phyloP scores from a whole-genome alignment of 208 protist genomes.

The Novymonas esmeraldas region DNA sequence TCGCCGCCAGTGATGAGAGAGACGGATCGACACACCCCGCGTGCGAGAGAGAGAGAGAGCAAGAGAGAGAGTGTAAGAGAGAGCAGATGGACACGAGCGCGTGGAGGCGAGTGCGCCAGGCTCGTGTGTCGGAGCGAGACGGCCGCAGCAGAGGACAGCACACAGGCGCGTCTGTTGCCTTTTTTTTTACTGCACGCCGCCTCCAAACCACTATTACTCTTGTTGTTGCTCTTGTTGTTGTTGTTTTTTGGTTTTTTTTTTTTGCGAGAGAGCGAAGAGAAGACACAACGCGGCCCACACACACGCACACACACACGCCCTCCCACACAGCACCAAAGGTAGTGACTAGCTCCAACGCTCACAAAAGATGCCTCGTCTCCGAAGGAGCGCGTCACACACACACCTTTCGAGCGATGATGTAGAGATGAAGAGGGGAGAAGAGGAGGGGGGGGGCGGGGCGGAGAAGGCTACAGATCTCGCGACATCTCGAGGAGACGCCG shows the following conservation, averaged over 20 bases:
- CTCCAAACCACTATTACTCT: no score
- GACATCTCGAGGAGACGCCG: slow-evolving; percentile 71
- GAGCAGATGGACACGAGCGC: no score
- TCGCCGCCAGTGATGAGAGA: no score
- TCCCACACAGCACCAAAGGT: not conserved
- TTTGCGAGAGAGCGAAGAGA: not conserved
- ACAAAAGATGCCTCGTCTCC: not conserved
- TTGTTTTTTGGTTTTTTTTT: no score
- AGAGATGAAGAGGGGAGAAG: not conserved
- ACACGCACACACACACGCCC: not conserved
- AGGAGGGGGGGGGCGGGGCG: not conserved
- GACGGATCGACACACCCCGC: no score
- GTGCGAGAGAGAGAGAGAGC: no score
- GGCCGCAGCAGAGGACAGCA: no score
- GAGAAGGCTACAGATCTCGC: slow-evolving; percentile 34
- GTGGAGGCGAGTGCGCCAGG: no score
- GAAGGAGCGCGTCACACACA: not conserved
- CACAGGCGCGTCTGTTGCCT: no score
- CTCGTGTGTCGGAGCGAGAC: no score
- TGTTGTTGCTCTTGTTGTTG: not conserved
- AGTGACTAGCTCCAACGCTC: not conserved
- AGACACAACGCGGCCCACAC: not conserved
- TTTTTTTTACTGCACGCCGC: no score
- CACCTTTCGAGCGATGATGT: not conserved
- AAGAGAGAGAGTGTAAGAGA: no score